Evolutionary conservation across 2,329 filamentous ascomycete species (phyloP).

Genomic region (Penicillium sp.): DNA sequence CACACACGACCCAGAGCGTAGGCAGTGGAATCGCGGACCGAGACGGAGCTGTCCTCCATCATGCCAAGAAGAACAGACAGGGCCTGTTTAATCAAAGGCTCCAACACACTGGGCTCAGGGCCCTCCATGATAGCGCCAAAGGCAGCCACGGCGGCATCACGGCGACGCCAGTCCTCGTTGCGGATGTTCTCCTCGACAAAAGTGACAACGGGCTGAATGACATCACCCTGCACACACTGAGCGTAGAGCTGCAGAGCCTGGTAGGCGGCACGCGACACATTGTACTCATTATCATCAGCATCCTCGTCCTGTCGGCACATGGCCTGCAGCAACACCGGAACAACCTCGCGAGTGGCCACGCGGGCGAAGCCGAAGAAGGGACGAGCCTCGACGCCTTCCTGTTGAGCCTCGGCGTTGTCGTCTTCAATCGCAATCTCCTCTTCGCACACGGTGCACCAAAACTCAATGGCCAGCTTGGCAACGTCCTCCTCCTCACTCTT

Average conservation of each 20-base stretch:
- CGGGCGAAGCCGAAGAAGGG: conserved; percentile 95
- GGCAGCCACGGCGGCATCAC: conserved; percentile 92
- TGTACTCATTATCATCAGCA: conserved; percentile 94
- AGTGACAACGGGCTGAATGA: conserved; percentile 78
- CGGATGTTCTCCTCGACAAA: conserved; percentile 92
- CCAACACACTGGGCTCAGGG: conserved; percentile 84
- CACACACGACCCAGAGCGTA: conserved; percentile 95
- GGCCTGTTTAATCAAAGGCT: conserved; percentile 93
- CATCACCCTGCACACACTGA: conserved; percentile 77
- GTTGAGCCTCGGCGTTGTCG: conserved; percentile 72
- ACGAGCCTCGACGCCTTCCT: conserved; percentile 75
- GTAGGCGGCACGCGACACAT: conserved; percentile 88
- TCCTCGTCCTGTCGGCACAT: conserved; percentile 98
- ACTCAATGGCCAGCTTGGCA: conserved; percentile 94
- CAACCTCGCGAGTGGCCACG: conserved; percentile 87
- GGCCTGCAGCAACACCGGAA: conserved; percentile 81
- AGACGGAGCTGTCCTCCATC: conserved; percentile 81
- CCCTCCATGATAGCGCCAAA: conserved; percentile 99
- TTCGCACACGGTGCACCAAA: conserved; percentile 99
- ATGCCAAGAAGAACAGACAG: conserved; percentile 87
- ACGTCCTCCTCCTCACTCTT: conserved; percentile 97
- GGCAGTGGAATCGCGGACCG: conserved; percentile 92
- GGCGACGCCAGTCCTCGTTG: conserved; percentile 86
- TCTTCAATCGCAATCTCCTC: conserved; percentile 98
- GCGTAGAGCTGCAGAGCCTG: conserved; percentile 95